These are phyloP conservation scores for Dryas drummondii DNA, from an alignment of 306 rosid genomes.

Conservation along the genomic window DNA sequence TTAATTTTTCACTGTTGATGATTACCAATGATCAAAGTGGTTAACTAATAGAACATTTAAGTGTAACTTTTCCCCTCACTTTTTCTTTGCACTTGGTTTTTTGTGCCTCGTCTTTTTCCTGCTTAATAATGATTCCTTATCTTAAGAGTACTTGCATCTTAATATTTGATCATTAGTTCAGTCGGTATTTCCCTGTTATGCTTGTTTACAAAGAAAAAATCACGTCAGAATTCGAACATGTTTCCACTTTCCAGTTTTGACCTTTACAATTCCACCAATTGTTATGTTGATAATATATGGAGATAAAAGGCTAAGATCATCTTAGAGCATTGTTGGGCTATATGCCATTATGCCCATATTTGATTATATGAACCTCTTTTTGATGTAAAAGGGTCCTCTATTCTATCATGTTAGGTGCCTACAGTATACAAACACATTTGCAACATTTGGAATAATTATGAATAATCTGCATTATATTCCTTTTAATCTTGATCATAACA, in stretches of 20 bases:
- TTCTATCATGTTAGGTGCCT: neutral
- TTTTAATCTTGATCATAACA: neutral
- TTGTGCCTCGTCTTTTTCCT: constrained; percentile 7
- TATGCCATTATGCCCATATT: neutral
- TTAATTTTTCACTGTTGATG: constrained; percentile 1
- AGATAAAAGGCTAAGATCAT: neutral
- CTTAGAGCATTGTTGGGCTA: neutral
- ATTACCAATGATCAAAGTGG: constrained; percentile 1
- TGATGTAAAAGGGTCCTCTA: neutral
- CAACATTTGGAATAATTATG: neutral
- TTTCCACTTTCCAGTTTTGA: constrained; percentile 1
- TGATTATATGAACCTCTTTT: neutral
- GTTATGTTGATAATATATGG: neutral
- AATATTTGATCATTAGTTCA: neutral
- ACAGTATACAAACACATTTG: neutral
- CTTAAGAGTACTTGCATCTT: neutral
- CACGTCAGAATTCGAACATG: neutral
- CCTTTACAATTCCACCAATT: neutral
- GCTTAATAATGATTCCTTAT: neutral
- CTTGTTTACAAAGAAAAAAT: neutral
- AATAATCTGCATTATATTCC: neutral
- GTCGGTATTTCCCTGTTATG: neutral
- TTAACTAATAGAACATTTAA: neutral
- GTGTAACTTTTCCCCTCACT: neutral
- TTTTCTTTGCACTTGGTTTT: neutral